A percentile compares a stretch with the other conserved stretches of the same genome.
phyloP scores from a whole-genome alignment of 768 basidiomycete species.

The Cystobasidiopsis lactophilus region DNA sequence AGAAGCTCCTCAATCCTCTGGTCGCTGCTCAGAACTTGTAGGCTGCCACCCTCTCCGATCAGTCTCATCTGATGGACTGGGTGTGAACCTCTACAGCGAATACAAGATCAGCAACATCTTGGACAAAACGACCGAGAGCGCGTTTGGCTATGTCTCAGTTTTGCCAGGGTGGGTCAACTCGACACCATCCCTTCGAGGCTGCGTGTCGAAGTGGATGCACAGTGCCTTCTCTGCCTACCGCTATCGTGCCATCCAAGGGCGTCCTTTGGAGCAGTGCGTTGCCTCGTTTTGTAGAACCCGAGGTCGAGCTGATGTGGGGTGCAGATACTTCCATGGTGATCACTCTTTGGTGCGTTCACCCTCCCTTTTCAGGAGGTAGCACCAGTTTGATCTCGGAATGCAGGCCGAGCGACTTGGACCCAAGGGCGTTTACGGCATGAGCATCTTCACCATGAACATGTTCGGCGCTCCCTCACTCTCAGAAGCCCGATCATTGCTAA shows the following conservation, averaged over 20 bases:
- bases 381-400: conserved; percentile 30
- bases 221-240: conserved; percentile 91
- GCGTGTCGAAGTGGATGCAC: no score
- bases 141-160: conserved; percentile 62
- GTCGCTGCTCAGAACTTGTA: conserved; percentile 68
- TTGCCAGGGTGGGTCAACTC: no score
- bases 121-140: conserved; percentile 83
- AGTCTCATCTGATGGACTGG: neutral
- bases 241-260: conserved; percentile 73
- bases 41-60: neutral
- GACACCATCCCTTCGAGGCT: no score
- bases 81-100: conserved; percentile 27
- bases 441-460: conserved; percentile 84
- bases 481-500: neutral
- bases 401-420: conserved; percentile 74
- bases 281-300: no score
- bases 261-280: conserved; percentile 38
- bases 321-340: conserved; percentile 34
- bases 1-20: conserved; percentile 71
- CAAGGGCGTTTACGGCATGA: conserved; percentile 91
- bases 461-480: conserved; percentile 13
- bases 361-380: neutral
- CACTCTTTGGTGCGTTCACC: conserved; percentile 41
- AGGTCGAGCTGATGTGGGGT: neutral
- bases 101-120: conserved; percentile 96